These are phyloP conservation scores for Ensete glaucum DNA, from an alignment of 176 grass and related monocot genomes.

Conservation along the genomic window DNA sequence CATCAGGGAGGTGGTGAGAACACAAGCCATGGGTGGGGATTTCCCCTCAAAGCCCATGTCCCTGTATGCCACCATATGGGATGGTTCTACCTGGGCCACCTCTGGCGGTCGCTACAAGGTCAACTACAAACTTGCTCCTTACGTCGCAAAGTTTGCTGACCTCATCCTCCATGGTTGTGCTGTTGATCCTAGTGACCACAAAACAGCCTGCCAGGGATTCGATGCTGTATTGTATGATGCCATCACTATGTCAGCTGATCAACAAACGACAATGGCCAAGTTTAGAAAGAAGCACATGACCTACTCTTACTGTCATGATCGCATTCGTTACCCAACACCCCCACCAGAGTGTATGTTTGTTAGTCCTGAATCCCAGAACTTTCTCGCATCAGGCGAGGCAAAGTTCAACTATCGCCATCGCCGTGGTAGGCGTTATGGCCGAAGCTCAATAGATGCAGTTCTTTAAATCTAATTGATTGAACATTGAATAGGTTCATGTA, in stretches of 20 bases:
- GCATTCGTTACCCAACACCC: constrained; percentile 15
- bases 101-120: constrained; percentile 58
- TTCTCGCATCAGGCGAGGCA: constrained; percentile 50
- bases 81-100: constrained; percentile 50
- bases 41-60: constrained; percentile 55
- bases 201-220: background rate
- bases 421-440: constrained; percentile 38
- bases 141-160: constrained; percentile 27
- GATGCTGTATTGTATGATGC: background rate
- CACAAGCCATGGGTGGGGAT: constrained; percentile 26
- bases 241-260: constrained; percentile 15
- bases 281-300: constrained; percentile 21
- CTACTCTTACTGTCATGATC: constrained; percentile 27
- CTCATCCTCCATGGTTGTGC: constrained; percentile 33
- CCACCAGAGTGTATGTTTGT: constrained; percentile 41
- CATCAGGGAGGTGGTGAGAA: constrained; percentile 36
- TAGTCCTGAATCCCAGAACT: constrained; percentile 42
- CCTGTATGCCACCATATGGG: constrained; percentile 55
- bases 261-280: constrained; percentile 13
- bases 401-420: constrained; percentile 22
- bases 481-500: background rate
- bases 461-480: constrained; percentile 10
- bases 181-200: constrained; percentile 2
- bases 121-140: constrained; percentile 48
- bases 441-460: constrained; percentile 12